These are phyloP conservation scores for Veloboletus limbatus DNA, from an alignment of 1,284 basidiomycete genomes.

Conservation along the genomic window DNA sequence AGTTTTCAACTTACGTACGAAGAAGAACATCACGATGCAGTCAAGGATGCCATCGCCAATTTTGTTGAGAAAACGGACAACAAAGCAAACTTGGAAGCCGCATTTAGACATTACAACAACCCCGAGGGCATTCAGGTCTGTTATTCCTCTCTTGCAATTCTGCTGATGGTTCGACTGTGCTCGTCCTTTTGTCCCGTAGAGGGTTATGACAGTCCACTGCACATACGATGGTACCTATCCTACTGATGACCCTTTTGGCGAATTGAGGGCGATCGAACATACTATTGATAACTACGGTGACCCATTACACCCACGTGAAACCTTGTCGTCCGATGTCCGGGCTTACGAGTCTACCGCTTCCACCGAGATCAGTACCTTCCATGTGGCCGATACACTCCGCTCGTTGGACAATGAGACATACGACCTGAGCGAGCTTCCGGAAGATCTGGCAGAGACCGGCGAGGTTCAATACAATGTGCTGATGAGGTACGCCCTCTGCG, in stretches of 20 bases:
- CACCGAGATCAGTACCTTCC: background rate
- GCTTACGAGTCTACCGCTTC: background rate
- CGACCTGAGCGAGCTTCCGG: background rate
- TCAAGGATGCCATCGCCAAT: slow-evolving; percentile 10
- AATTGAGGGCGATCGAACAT: slow-evolving; percentile 4
- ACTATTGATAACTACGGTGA: background rate
- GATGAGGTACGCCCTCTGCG: slow-evolving; percentile 2
- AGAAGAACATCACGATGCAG: background rate
- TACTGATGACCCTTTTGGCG: slow-evolving; percentile 5
- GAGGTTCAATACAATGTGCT: background rate
- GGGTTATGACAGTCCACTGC: slow-evolving; percentile 3
- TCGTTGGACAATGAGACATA: slow-evolving; percentile 5
- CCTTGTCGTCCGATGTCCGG: background rate
- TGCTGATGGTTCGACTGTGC: background rate
- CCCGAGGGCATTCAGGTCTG: slow-evolving; percentile 1
- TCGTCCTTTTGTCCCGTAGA: background rate
- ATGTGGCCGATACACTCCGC: slow-evolving; percentile 1
- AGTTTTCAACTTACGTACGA: background rate
- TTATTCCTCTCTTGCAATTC: background rate
- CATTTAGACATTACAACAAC: slow-evolving; percentile 10
- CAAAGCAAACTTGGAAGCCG: slow-evolving; percentile 14
- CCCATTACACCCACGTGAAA: background rate
- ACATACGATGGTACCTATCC: slow-evolving; percentile 9
- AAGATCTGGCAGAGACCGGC: background rate
- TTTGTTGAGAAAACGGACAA: slow-evolving; percentile 9